phyloP scores from a whole-genome alignment of 805 yeast genomes.

The Torulaspora gathmanii region DNA sequence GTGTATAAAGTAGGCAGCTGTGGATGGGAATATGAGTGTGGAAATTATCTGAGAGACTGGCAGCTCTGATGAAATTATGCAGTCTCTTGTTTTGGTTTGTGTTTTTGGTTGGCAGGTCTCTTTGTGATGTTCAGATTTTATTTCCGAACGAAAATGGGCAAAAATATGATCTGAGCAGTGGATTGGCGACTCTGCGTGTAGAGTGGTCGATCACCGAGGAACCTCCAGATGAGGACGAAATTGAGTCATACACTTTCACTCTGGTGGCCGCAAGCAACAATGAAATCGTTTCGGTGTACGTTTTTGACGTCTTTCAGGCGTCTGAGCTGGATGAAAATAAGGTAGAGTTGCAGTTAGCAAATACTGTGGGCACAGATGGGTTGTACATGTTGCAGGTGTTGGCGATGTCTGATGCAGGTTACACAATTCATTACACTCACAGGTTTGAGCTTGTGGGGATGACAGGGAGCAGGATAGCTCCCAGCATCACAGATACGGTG shows the following conservation, averaged over 20 bases:
- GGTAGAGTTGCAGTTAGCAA: slow-evolving; percentile 41
- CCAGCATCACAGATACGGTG: slow-evolving; percentile 37
- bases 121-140: slow-evolving; percentile 7
- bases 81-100: neutral
- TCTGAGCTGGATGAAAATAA: slow-evolving; percentile 32
- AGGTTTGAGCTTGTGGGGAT: slow-evolving; percentile 65
- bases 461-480: slow-evolving; percentile 55
- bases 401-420: slow-evolving; percentile 42
- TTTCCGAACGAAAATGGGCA: slow-evolving; percentile 3
- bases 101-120: neutral
- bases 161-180: slow-evolving; percentile 9
- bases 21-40: neutral
- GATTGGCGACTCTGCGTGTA: slow-evolving; percentile 23
- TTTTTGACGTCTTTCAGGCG: slow-evolving; percentile 34
- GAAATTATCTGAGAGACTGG: neutral
- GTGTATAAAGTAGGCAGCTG: neutral
- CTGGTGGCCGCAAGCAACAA: slow-evolving; percentile 67
- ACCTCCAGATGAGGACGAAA: slow-evolving; percentile 43
- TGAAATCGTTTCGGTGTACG: slow-evolving; percentile 41
- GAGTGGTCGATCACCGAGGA: slow-evolving; percentile 55
- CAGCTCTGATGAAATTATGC: neutral
- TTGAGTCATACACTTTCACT: slow-evolving; percentile 45
- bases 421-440: slow-evolving; percentile 60
- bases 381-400: slow-evolving; percentile 65
- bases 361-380: slow-evolving; percentile 55